These are phyloP conservation scores for Coniochaeta sp. DNA, from an alignment of 2,329 filamentous ascomycete genomes.

Conservation along the genomic window DNA sequence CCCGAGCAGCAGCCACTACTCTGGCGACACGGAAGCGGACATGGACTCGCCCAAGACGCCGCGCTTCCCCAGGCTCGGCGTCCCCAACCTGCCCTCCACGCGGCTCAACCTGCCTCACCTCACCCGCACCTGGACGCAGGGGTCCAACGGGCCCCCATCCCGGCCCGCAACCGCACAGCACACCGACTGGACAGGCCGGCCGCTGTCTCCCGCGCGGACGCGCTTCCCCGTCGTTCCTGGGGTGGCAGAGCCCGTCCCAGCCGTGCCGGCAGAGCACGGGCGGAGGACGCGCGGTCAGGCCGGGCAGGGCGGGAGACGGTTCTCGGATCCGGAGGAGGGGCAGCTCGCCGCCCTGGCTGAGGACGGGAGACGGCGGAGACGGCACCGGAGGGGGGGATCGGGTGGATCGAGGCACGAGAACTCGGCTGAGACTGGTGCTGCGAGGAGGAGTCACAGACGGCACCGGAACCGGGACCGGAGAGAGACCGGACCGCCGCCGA, in stretches of 20 bases:
- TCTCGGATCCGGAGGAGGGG: slow-evolving; percentile 40
- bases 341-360: slow-evolving; percentile 37
- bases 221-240: not conserved
- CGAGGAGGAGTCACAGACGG: not conserved
- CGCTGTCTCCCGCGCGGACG: not conserved
- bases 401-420: slow-evolving; percentile 4
- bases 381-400: slow-evolving; percentile 6
- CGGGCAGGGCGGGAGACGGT: slow-evolving; percentile 12
- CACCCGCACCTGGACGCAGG: slow-evolving; percentile 27
- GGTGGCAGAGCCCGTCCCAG: slow-evolving; percentile 10
- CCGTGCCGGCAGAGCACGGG: slow-evolving; percentile 5
- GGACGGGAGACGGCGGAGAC: slow-evolving; percentile 27
- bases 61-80: slow-evolving; percentile 24
- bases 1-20: slow-evolving; percentile 20
- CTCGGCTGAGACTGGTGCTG: slow-evolving; percentile 6
- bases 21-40: slow-evolving; percentile 11
- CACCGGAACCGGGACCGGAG: not conserved
- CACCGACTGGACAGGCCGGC: slow-evolving; percentile 1
- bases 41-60: slow-evolving; percentile 38
- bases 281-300: slow-evolving; percentile 2
- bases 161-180: slow-evolving; percentile 14
- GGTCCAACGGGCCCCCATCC: slow-evolving; percentile 22
- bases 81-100: slow-evolving; percentile 31
- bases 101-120: slow-evolving; percentile 33
- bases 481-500: slow-evolving; percentile 18